Evolutionary conservation across 2,329 filamentous ascomycete genomes (phyloP).

Genomic region (Neopestalotiopsis clavispora): DNA sequence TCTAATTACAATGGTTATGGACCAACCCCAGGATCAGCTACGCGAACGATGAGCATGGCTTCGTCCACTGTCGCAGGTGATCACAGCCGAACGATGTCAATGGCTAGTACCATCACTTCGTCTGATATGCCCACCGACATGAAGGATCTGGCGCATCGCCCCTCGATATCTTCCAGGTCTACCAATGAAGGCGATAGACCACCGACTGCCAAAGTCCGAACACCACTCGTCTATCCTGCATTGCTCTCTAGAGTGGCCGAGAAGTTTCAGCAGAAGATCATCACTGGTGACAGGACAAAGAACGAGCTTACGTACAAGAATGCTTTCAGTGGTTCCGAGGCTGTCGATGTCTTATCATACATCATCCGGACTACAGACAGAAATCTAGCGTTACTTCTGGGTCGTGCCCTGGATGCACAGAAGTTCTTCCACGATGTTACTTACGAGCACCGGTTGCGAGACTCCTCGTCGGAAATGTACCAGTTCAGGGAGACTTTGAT

Average conservation of each 20-base stretch:
- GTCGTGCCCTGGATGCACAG: conserved; percentile 91
- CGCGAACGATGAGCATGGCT: conserved; percentile 65
- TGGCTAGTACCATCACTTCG: conserved; percentile 81
- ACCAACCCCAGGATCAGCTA: conserved; percentile 57
- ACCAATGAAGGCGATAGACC: conserved; percentile 57
- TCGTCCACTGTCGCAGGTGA: conserved; percentile 55
- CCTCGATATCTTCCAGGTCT: conserved; percentile 61
- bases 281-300: conserved; percentile 87
- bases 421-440: conserved; percentile 99
- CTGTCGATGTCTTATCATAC: conserved; percentile 92
- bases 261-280: conserved; percentile 88
- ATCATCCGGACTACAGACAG: conserved; percentile 97
- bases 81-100: conserved; percentile 78
- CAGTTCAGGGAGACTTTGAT: conserved; percentile 94
- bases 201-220: conserved; percentile 66
- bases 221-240: conserved; percentile 92
- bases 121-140: conserved; percentile 64
- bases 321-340: conserved; percentile 93
- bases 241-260: conserved; percentile 91
- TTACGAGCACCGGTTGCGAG: conserved; percentile 92
- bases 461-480: conserved; percentile 94
- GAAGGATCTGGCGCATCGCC: conserved; percentile 58
- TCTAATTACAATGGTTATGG: conserved; percentile 44
- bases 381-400: conserved; percentile 88
- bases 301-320: conserved; percentile 98